phyloP scores from a whole-genome alignment of 225 moss, liverwort and hornwort species.

The Lunularia cruciata region DNA sequence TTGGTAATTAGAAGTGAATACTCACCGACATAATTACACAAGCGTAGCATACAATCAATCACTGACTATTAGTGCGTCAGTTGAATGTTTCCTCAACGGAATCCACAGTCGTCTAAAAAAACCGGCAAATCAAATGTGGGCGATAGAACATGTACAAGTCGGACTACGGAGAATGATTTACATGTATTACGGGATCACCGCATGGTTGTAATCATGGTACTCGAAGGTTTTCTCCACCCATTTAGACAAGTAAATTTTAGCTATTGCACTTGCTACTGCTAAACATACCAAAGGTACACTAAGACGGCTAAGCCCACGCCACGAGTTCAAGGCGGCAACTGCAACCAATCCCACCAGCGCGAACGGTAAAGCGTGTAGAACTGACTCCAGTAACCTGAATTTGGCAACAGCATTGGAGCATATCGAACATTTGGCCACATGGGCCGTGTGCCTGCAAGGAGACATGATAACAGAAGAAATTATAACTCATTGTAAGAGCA shows the following conservation, averaged over 20 bases:
- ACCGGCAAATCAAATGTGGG: not conserved
- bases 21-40: not conserved
- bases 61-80: too few species aligned
- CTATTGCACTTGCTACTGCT: conserved; percentile 11
- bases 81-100: too few species aligned
- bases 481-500: too few species aligned
- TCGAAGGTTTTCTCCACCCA: conserved; percentile 59
- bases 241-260: conserved; percentile 44
- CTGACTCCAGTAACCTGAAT: conserved; percentile 1
- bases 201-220: conserved; percentile 84
- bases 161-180: too few species aligned
- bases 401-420: conserved; percentile 29
- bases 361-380: conserved; percentile 13
- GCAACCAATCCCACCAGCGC: conserved; percentile 7
- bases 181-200: conserved; percentile 55
- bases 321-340: conserved; percentile 2
- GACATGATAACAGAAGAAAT: too few species aligned
- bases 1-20: too few species aligned
- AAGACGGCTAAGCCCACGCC: conserved; percentile 2
- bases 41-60: too few species aligned
- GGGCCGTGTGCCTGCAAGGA: not conserved
- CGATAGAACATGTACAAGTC: not conserved
- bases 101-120: too few species aligned
- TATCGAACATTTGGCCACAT: conserved; percentile 13
- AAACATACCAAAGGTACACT: conserved; percentile 18